A percentile compares a stretch with the other conserved stretches of the same genome.
Evolutionary conservation across 176 grass and related monocot species (phyloP).

Genomic region (Aegilops longissima): DNA sequence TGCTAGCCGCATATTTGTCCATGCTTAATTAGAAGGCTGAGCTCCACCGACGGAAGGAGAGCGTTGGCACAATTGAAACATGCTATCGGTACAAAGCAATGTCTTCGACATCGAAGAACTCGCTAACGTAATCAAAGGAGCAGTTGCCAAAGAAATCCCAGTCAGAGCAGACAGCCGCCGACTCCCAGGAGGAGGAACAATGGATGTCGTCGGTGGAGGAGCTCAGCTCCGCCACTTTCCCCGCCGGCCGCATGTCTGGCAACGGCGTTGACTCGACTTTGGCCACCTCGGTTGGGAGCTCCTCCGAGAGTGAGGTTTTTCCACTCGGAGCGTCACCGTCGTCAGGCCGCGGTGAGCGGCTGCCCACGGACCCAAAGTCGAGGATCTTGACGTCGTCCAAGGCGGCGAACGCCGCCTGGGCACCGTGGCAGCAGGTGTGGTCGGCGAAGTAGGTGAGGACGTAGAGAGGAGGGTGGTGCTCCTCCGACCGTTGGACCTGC

Average conservation of each 20-base stretch:
- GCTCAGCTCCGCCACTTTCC: background rate
- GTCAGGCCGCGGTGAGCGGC: background rate
- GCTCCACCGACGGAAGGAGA: too few relatives aligned
- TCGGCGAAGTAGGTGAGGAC: slow-evolving; percentile 53
- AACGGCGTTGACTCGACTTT: background rate
- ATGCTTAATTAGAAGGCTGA: too few relatives aligned
- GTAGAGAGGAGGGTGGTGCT: slow-evolving; percentile 32
- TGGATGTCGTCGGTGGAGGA: background rate
- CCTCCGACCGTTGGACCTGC: background rate
- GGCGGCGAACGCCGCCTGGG: background rate
- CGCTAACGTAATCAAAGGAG: background rate
- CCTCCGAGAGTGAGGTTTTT: background rate
- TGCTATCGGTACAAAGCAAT: background rate
- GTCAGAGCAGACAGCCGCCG: background rate
- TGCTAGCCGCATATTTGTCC: too few relatives aligned
- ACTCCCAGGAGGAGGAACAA: background rate
- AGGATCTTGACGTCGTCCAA: slow-evolving; percentile 9
- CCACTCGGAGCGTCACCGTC: background rate
- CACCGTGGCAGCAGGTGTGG: slow-evolving; percentile 29
- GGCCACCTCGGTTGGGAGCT: background rate
- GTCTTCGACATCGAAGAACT: background rate
- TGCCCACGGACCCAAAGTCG: slow-evolving; percentile 24
- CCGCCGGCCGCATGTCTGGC: background rate
- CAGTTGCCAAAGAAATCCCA: background rate
- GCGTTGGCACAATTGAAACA: background rate